phyloP scores from a whole-genome alignment of 306 rosid genomes.

The Pyrus communis region DNA sequence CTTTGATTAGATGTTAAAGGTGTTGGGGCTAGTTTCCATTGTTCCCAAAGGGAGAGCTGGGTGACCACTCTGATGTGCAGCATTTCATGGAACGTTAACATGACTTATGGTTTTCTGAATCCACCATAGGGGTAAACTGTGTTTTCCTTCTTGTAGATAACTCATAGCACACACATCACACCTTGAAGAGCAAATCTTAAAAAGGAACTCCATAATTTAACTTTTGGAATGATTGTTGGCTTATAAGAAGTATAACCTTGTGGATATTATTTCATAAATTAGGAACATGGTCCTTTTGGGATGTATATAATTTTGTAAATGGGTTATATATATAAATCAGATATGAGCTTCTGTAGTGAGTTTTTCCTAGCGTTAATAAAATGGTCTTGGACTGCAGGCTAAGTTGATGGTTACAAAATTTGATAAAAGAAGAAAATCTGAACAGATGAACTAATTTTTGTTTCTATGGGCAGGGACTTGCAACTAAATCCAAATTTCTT shows the following conservation, averaged over 20 bases:
- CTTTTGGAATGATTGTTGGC: background rate
- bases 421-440: background rate
- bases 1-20: background rate
- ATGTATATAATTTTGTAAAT: background rate
- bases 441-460: background rate
- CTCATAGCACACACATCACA: background rate
- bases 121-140: background rate
- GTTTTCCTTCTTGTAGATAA: background rate
- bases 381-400: background rate
- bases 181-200: background rate
- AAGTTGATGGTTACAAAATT: background rate
- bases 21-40: background rate
- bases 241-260: background rate
- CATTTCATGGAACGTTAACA: background rate
- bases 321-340: background rate
- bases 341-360: background rate
- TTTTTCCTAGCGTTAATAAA: background rate
- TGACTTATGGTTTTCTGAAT: background rate
- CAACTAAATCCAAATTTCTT: background rate
- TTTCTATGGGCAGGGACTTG: background rate
- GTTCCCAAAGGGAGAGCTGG: background rate
- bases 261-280: background rate
- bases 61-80: background rate
- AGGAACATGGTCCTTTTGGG: background rate
- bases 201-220: background rate